These are phyloP conservation scores for Ocimum tenuiflorum DNA, from an alignment of 257 asterid genomes.

Conservation along the genomic window DNA sequence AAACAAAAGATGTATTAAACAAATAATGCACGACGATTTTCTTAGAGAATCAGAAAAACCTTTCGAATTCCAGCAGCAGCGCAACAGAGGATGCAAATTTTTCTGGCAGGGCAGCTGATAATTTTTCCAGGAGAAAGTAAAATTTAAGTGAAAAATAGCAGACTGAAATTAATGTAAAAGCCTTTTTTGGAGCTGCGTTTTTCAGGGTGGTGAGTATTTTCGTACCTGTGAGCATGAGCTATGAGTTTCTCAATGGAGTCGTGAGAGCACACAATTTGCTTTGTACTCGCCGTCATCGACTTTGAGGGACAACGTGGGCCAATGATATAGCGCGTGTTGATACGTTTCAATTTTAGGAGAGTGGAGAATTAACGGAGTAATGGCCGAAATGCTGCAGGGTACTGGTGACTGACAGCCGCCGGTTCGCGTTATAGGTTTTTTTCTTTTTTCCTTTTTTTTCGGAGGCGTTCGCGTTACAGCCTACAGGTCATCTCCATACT, in stretches of 20 bases:
- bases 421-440: background rate
- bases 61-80: background rate
- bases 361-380: background rate
- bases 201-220: conserved; percentile 15
- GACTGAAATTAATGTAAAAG: conserved; percentile 13
- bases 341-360: background rate
- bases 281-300: background rate
- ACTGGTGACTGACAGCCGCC: conserved; percentile 17
- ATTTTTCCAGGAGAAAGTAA: background rate
- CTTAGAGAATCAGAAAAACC: background rate
- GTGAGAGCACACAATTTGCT: background rate
- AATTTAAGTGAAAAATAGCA: background rate
- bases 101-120: background rate
- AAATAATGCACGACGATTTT: conserved; percentile 1
- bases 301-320: background rate
- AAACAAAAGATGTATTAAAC: background rate
- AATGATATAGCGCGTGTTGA: background rate
- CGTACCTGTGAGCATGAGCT: background rate
- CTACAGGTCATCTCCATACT: no score
- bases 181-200: conserved; percentile 1
- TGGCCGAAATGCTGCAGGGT: background rate
- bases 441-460: no score
- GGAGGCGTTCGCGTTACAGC: no score
- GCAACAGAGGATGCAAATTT: no score
- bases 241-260: background rate